phyloP scores from a whole-genome alignment of 192 early-diverging fungal genomes.

The Backusella circina region DNA sequence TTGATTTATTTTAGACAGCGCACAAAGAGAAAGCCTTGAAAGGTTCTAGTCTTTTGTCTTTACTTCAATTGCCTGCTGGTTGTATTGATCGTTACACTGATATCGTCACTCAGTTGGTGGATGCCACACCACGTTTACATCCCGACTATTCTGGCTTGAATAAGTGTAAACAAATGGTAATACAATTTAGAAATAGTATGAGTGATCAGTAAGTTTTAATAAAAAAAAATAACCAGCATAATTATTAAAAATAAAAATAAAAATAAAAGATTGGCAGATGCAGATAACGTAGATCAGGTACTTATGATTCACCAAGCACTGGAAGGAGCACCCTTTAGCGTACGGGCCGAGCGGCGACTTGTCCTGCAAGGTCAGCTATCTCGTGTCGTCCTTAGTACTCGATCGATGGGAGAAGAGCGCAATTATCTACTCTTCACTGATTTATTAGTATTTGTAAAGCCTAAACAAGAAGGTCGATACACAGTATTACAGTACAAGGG shows the following conservation, averaged over 20 bases:
- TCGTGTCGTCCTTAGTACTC: constrained; percentile 7
- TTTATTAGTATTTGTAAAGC: constrained; percentile 17
- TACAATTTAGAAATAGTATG: background rate
- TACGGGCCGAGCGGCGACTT: constrained; percentile 18
- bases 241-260: background rate
- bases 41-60: constrained; percentile 15
- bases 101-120: constrained; percentile 13
- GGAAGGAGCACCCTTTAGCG: constrained; percentile 16
- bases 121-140: constrained; percentile 24
- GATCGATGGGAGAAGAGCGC: constrained; percentile 9
- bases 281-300: constrained; percentile 25
- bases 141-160: constrained; percentile 30
- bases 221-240: background rate
- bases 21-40: constrained; percentile 23
- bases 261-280: constrained; percentile 1
- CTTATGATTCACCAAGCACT: constrained; percentile 22
- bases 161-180: background rate
- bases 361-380: constrained; percentile 23
- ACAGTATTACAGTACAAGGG: constrained; percentile 26
- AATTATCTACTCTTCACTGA: constrained; percentile 26
- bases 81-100: constrained; percentile 27
- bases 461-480: constrained; percentile 14
- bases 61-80: constrained; percentile 26
- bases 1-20: constrained; percentile 17
- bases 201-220: background rate